These are phyloP conservation scores for Rhododendron vialii DNA, from an alignment of 148 eudicot genomes.

Conservation along the genomic window DNA sequence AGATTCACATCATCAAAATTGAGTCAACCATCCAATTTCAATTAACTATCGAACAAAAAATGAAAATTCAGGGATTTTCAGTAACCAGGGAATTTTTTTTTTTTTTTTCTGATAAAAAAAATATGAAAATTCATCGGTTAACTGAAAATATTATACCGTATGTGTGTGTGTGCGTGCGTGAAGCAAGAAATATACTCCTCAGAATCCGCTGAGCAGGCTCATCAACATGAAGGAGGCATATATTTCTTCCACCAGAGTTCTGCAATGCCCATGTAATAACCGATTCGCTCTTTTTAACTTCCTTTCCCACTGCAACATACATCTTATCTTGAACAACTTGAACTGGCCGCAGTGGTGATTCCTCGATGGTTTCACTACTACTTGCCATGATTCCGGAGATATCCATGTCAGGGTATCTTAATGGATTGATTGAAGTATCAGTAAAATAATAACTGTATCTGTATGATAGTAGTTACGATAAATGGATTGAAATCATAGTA, in stretches of 20 bases:
- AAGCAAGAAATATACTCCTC: constrained; percentile 36
- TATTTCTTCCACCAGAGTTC: constrained; percentile 42
- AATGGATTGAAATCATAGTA: no score
- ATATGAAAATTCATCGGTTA: no score
- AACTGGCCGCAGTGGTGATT: neutral
- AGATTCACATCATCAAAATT: neutral
- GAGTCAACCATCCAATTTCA: neutral
- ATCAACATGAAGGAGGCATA: constrained; percentile 71
- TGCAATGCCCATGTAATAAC: constrained; percentile 57
- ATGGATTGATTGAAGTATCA: neutral
- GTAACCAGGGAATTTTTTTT: no score
- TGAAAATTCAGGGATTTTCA: neutral
- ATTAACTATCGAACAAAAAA: neutral
- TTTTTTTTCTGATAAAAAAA: no score
- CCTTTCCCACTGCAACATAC: constrained; percentile 63
- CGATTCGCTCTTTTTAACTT: constrained; percentile 35
- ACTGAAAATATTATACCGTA: no score
- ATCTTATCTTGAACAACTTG: constrained; percentile 36
- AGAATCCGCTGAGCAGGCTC: constrained; percentile 62
- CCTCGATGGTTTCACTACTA: constrained; percentile 23
- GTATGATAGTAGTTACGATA: no score
- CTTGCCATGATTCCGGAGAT: constrained; percentile 20
- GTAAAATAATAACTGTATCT: neutral
- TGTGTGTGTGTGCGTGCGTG: neutral
- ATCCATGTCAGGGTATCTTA: neutral